Evolutionary conservation across 176 grass and related monocot genomes (phyloP).

Genomic region (Calamus simplicifolius): DNA sequence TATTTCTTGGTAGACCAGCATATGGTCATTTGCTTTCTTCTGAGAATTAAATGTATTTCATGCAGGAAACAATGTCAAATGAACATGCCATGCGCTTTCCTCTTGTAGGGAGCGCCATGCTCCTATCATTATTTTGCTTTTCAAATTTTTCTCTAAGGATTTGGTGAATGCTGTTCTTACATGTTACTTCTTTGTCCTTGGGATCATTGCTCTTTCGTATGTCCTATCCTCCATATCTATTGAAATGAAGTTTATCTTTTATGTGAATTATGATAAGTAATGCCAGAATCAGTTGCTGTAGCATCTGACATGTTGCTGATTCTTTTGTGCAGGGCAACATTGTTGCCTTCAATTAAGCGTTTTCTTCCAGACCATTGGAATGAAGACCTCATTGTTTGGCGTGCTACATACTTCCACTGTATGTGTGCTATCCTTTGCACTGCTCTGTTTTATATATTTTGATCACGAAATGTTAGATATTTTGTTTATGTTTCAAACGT

Average conservation of each 20-base stretch:
- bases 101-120: slow-evolving; percentile 91
- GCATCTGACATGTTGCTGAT: neutral
- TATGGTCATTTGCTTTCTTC: neutral
- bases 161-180: slow-evolving; percentile 86
- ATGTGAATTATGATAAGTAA: too few species aligned
- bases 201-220: slow-evolving; percentile 77
- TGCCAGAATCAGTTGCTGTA: neutral
- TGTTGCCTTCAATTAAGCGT: slow-evolving; percentile 63
- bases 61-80: slow-evolving; percentile 91
- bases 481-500: too few species aligned
- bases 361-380: slow-evolving; percentile 83
- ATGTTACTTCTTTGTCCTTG: slow-evolving; percentile 93
- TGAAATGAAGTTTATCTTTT: too few species aligned
- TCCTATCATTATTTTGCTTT: slow-evolving; percentile 82
- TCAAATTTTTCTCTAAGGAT: slow-evolving; percentile 93
- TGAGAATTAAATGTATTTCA: neutral
- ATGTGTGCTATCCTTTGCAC: slow-evolving; percentile 12
- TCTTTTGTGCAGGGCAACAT: slow-evolving; percentile 48
- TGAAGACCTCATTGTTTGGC: slow-evolving; percentile 45
- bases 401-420: slow-evolving; percentile 55
- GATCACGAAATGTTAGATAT: too few species aligned
- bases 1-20: neutral
- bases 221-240: neutral
- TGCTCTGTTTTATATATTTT: neutral
- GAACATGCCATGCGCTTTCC: slow-evolving; percentile 97